Base-by-base conservation (phyloP, 805 yeast genomes). In the Isabelozyma pseudorhagii region DNA sequence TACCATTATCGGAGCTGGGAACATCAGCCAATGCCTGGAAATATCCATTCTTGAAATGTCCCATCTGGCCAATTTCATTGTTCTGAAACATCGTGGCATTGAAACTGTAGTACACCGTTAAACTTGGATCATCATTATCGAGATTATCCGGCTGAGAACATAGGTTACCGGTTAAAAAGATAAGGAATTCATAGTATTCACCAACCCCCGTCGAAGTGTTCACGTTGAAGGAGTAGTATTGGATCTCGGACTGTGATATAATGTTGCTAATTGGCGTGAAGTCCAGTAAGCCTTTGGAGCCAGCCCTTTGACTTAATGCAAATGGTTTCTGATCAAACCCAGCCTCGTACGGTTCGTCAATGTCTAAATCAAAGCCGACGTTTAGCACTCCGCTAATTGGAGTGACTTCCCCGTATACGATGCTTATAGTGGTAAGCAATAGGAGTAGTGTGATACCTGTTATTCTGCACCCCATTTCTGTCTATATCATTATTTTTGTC, bases 121-220 rank as follows among this genome's bases (percentile, higher is more conserved):
- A 54, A 48, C 66, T 54, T 2, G 71, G 53, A 28, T 61, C 59
- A 47, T 62, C 56, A n/a, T 47, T 57, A 1, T 38, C 42, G 11
- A 63, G 44, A 49, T 64, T 59, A 8, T 31, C 46, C 0, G 78
- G 74, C 48, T 69, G 68, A 5, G 62, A 53, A 53, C 84, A 80
- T 11, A 81, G 68, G 47, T 79, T 79, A 2, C 82, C 85, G 13
- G 81, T 74, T 14, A 81, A 50, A 54, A 78, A 81, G 41, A 80
- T 66, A 61, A 80, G 64, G 47, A 71, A 66, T 55, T 80, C 76
- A 56, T 73, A 79, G 52, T 68, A 68, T 40, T 71, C 71, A 2
- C 81, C 78, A 25, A 78, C 47, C 1, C 80, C 82, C 2, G 70
- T 58, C 4, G 76, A 63, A 3, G 77, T 69, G 53, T 77, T 77